Conservation (phyloP, 345 rosid species). For the Eucalyptus grandis region DNA sequence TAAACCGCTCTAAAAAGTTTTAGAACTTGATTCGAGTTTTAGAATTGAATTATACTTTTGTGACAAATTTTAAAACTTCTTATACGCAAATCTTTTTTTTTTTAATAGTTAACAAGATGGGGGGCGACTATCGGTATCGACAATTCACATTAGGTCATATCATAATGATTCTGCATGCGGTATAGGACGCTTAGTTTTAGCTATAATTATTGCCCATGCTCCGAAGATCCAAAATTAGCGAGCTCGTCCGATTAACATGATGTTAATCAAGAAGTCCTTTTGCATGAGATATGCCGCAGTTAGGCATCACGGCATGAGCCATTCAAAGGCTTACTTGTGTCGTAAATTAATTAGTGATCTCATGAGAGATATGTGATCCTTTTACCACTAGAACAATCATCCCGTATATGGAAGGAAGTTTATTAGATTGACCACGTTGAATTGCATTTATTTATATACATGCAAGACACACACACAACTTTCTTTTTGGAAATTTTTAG, state of each 20-base stretch:
- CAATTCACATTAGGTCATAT: neutral
- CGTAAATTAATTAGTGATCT: neutral
- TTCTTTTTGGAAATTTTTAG: neutral
- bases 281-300: neutral
- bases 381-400: rapidly evolving
- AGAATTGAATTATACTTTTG: rapidly evolving
- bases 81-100: rapidly evolving
- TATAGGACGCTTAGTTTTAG: neutral
- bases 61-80: rapidly evolving
- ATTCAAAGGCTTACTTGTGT: neutral
- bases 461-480: neutral
- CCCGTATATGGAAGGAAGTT: neutral
- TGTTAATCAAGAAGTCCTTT: neutral
- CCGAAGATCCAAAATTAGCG: neutral
- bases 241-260: neutral
- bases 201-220: neutral
- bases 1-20: rapidly evolving
- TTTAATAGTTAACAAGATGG: neutral
- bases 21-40: no score
- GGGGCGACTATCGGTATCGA: rapidly evolving
- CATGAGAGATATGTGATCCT: no score
- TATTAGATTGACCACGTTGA: neutral
- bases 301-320: neutral
- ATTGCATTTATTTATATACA: neutral
- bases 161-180: rapidly evolving